A percentile compares a stretch with the other conserved stretches of the same genome.
These are phyloP conservation scores for Phytophthora nicotianae DNA, from an alignment of 352 stramenopile species.

Conservation along the genomic window DNA sequence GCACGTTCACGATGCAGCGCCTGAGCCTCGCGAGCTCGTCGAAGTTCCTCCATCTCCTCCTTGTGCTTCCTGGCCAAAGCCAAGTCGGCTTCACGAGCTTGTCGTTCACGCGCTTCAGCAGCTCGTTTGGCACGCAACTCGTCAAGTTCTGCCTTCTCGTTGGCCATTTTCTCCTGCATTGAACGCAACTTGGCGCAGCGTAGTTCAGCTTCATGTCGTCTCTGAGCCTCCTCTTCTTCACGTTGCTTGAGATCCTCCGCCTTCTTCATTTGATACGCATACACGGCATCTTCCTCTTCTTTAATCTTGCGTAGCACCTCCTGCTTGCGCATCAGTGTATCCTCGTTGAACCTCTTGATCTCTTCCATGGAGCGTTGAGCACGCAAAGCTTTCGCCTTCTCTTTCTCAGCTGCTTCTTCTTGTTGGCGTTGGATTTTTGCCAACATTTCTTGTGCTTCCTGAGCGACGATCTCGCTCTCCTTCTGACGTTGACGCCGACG, in stretches of 20 bases:
- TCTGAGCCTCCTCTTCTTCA: slow-evolving; percentile 72
- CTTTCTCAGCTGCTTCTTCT: slow-evolving; percentile 76
- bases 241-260: slow-evolving; percentile 60
- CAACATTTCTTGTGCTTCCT: slow-evolving; percentile 92
- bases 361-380: slow-evolving; percentile 67
- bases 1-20: slow-evolving; percentile 75
- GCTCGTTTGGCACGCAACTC: slow-evolving; percentile 92
- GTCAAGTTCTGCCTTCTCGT: slow-evolving; percentile 90
- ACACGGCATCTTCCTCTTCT: slow-evolving; percentile 71
- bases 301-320: slow-evolving; percentile 83
- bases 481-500: slow-evolving; percentile 54
- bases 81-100: slow-evolving; percentile 86
- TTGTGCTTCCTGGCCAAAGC: slow-evolving; percentile 86
- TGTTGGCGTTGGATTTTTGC: slow-evolving; percentile 81
- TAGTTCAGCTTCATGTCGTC: slow-evolving; percentile 74
- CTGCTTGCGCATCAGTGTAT: slow-evolving; percentile 47
- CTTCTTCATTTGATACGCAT: slow-evolving; percentile 80
- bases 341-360: slow-evolving; percentile 75
- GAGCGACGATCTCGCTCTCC: slow-evolving; percentile 45
- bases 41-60: slow-evolving; percentile 83
- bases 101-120: slow-evolving; percentile 87
- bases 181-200: slow-evolving; percentile 76
- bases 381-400: slow-evolving; percentile 63
- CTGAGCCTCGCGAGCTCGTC: slow-evolving; percentile 63
- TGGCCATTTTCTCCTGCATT: slow-evolving; percentile 89